Conservation (phyloP, 345 rosid species). For the Salix purpurea region DNA sequence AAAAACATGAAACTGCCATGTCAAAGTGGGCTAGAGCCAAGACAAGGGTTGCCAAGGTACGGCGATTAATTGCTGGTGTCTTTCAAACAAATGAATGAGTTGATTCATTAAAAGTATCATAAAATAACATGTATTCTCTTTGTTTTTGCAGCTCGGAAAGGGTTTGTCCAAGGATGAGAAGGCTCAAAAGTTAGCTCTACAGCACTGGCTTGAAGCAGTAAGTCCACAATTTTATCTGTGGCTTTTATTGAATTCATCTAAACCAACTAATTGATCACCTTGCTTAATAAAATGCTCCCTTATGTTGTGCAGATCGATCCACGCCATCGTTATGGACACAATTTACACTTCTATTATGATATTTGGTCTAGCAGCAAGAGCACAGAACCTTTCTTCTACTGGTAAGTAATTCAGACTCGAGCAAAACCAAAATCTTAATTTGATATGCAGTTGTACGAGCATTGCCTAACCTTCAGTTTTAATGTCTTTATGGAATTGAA, state of each 20-base stretch:
- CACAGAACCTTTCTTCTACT: constrained; percentile 71
- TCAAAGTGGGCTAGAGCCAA: constrained; percentile 60
- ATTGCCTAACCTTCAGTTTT: constrained; percentile 4
- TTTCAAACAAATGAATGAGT: neutral
- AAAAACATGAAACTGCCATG: constrained; percentile 55
- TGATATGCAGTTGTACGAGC: neutral
- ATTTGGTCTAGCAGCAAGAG: constrained; percentile 60
- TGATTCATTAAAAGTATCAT: neutral
- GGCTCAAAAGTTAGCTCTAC: constrained; percentile 67
- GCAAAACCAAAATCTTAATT: neutral
- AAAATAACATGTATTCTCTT: neutral
- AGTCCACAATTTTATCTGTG: constrained; percentile 9
- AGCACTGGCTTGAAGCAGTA: constrained; percentile 86
- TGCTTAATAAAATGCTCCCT: neutral
- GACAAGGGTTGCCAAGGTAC: constrained; percentile 63
- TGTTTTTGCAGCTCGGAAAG: constrained; percentile 50
- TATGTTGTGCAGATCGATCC: constrained; percentile 60
- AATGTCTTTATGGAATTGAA: constrained; percentile 25
- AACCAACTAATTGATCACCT: neutral
- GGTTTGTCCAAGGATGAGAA: constrained; percentile 67
- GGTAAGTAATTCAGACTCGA: constrained; percentile 32
- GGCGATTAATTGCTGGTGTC: neutral
- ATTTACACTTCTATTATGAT: constrained; percentile 59
- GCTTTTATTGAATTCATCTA: neutral
- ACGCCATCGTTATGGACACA: constrained; percentile 80